Evolutionary conservation across 306 rosid genomes (phyloP), one percentile per base, ranked within the genome.

Genomic region (Cajanus cajan): DNA sequence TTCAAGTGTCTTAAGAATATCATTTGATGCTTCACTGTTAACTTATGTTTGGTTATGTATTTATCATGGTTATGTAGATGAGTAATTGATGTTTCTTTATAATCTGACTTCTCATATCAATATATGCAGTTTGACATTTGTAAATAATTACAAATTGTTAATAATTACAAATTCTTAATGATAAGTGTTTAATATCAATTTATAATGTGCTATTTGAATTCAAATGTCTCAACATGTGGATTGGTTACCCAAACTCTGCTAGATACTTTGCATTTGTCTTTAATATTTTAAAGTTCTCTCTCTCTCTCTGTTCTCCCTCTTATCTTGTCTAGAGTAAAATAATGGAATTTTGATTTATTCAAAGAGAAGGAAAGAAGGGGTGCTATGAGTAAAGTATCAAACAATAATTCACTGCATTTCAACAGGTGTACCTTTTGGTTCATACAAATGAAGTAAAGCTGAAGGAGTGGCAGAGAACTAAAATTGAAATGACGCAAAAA

Each of bases 371-470:
- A 58, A 64, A 36, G 18, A 72, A 55, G 31, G 31, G 43, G 43
- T 63, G 45, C 16, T 40, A 19, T 54, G 45, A 73, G 70, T 74
- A 45, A 77, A 74, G 14, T 77, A 74, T 83, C 75, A 62, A 82
- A 81, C 73, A 76, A 57, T 18, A 19, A 80, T 77, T 76, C 34
- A 39, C 69, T 16, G 48, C 19, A 74, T 83, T 80, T 71, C 77
- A 57, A 82, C 86, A 95, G 99, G 97, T 93, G 48, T 93, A 93
- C 82, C 90, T 95, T 73, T 88, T 93, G 88, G 96, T 95, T 77
- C 97, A 95, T 90, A 80, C 90, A 54, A 84, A 85, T 80, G 89
- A 83, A 82, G 89, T 87, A 78, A 93, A 87, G 90, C 72, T 57
- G 78, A 80, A 89, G 82, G 90, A 82, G 61, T 75, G 65, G 87